Base-by-base conservation (phyloP, 2,329 filamentous ascomycete species). In the Cercospora berteroae region DNA sequence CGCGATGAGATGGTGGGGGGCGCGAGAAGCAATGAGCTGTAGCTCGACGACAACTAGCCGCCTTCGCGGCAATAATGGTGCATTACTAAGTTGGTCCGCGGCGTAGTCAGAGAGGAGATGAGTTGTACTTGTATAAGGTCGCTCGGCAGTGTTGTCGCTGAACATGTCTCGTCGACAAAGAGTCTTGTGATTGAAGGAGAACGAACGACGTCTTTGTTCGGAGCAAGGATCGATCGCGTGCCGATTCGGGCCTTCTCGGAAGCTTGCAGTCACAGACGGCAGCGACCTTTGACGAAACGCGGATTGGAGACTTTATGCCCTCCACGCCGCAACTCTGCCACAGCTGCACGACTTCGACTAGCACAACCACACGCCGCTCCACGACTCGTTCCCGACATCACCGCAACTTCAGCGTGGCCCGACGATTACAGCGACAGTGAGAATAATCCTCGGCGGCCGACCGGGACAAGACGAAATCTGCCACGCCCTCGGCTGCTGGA, bases 321-420 rank as follows among this genome's bases (percentile, higher is more conserved):
- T 56, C 25, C 25, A 57, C 16, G 48, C 48, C 48, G 18, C 48
- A 52, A 52, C 20, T 52, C 48, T 52, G 48, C 48, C 20, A 27
- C 60, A 18, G 48, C 60, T 63, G 48, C 48, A 63, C 60, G 44
- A 63, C 60, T 42, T 39, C 60, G 25, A 63, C 60, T 39, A 55
- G 55, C 31, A 36, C 27, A 3, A 20, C 27, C 55, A 6, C 52
- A 20, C 52, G 52, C 52, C 5, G 25, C n/a, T 31, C 27, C 29
- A 33, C 52, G 52, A 57, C 55, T 31, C 55, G 55, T 9, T 23
- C n/a, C 55, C 27, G 9, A 31, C 16, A 27, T 56, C 52, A 57
- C 29, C 31, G 9, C 55, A 12, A 57, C 55, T 36, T 33, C 55
- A 33, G 31, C 55, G 55, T 18, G 5, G 27, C 55, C 2, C 55